phyloP scores from a whole-genome alignment of 306 rosid genomes.

The Acmispon strigosus region DNA sequence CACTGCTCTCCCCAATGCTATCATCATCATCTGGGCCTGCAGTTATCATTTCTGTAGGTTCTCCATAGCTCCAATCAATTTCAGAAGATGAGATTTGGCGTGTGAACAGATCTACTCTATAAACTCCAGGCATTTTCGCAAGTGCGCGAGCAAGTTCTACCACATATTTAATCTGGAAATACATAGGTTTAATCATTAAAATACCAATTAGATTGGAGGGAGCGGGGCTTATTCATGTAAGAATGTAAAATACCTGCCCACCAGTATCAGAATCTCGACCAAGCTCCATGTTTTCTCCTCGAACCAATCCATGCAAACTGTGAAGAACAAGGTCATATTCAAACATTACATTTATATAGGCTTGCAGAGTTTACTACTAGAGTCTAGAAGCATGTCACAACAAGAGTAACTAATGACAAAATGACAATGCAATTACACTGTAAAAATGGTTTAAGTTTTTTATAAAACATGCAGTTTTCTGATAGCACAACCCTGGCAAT shows the following conservation, averaged over 20 bases:
- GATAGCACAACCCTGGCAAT: neutral
- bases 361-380: neutral
- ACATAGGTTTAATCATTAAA: slow-evolving; percentile 7
- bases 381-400: neutral
- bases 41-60: slow-evolving; percentile 83
- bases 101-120: slow-evolving; percentile 83
- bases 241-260: slow-evolving; percentile 62
- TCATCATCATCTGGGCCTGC: slow-evolving; percentile 42
- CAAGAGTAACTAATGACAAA: neutral
- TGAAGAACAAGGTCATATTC: neutral
- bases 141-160: slow-evolving; percentile 93
- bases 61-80: slow-evolving; percentile 93
- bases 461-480: too few relatives aligned
- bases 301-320: slow-evolving; percentile 63
- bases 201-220: neutral
- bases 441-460: too few relatives aligned
- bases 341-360: neutral
- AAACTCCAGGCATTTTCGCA: slow-evolving; percentile 84
- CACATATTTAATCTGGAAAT: slow-evolving; percentile 73
- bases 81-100: slow-evolving; percentile 82
- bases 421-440: neutral
- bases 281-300: slow-evolving; percentile 96
- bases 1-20: slow-evolving; percentile 74
- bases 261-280: slow-evolving; percentile 96
- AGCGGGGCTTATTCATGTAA: neutral